Evolutionary conservation across 768 basidiomycete genomes (phyloP).

Genomic region (Panus rudis): DNA sequence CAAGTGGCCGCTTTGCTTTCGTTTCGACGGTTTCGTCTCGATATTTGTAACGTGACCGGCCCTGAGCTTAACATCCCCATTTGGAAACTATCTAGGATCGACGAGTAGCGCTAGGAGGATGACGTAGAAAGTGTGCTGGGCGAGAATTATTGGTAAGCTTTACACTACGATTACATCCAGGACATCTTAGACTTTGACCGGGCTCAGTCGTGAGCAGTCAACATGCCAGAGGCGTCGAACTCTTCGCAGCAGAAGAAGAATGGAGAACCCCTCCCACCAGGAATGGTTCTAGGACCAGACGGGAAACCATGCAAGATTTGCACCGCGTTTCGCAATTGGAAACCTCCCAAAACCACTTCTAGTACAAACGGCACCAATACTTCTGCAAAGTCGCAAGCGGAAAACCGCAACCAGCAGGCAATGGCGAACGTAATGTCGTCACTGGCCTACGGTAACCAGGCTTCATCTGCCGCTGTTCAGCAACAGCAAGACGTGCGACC

Average conservation of each 20-base stretch:
- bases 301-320: constrained; percentile 96
- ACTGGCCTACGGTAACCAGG: constrained; percentile 25
- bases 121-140: too few species aligned
- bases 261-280: constrained; percentile 45
- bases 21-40: too few species aligned
- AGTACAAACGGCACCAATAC: constrained; percentile 7
- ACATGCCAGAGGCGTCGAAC: background rate
- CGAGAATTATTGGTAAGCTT: too few species aligned
- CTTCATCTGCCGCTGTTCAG: constrained; percentile 15
- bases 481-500: constrained; percentile 40
- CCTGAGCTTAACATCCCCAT: too few species aligned
- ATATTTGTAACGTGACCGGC: too few species aligned
- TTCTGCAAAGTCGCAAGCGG: background rate
- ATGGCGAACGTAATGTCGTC: constrained; percentile 29
- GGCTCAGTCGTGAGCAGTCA: background rate
- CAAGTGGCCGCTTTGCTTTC: too few species aligned
- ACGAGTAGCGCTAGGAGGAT: too few species aligned
- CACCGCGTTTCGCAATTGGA: constrained; percentile 72
- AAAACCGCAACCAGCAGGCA: constrained; percentile 15
- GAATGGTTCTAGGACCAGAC: constrained; percentile 85
- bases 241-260: background rate
- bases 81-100: too few species aligned
- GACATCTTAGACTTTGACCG: too few species aligned
- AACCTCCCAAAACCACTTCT: constrained; percentile 31
- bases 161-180: too few species aligned